Percentiles rank a stretch among this genome's conserved stretches.
Conservation (phyloP, 2,329 filamentous ascomycete genomes). For the Sarocladiaceae sp. region DNA sequence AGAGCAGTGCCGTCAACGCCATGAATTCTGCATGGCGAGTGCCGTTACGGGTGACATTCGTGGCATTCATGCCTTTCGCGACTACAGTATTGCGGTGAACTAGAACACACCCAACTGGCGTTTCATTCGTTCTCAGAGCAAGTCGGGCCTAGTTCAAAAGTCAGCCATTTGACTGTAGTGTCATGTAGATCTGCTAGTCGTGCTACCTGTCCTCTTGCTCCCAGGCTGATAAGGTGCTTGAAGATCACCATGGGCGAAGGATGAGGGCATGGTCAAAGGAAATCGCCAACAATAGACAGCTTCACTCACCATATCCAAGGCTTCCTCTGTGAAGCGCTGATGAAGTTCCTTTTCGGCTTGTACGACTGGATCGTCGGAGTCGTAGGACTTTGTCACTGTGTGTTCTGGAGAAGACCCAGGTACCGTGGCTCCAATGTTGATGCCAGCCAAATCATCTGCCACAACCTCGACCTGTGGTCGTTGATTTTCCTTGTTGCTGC, state of each 20-base stretch:
- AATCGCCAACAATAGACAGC: too few species aligned
- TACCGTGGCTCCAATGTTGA: background rate
- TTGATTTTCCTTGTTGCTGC: too few species aligned
- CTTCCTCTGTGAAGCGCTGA: slow-evolving; percentile 70
- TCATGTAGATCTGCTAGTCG: too few species aligned
- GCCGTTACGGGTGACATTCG: slow-evolving; percentile 83
- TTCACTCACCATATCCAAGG: slow-evolving; percentile 76
- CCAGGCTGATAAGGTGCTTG: too few species aligned
- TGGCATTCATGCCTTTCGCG: slow-evolving; percentile 92
- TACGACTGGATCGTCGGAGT: slow-evolving; percentile 20
- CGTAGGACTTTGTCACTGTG: background rate
- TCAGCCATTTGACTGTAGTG: background rate
- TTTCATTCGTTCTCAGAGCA: slow-evolving; percentile 81
- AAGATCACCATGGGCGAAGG: too few species aligned
- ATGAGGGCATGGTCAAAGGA: too few species aligned
- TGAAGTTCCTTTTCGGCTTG: slow-evolving; percentile 27
- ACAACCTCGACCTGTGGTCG: too few species aligned
- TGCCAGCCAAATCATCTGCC: background rate
- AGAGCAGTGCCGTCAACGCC: slow-evolving; percentile 59
- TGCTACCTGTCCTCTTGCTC: too few species aligned
- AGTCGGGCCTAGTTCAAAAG: slow-evolving; percentile 61
- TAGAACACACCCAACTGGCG: slow-evolving; percentile 92
- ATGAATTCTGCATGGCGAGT: slow-evolving; percentile 95
- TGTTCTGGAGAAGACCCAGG: background rate
- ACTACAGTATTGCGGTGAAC: slow-evolving; percentile 75